These are phyloP conservation scores for Balakata baccata DNA, from an alignment of 345 rosid species.

Conservation along the genomic window DNA sequence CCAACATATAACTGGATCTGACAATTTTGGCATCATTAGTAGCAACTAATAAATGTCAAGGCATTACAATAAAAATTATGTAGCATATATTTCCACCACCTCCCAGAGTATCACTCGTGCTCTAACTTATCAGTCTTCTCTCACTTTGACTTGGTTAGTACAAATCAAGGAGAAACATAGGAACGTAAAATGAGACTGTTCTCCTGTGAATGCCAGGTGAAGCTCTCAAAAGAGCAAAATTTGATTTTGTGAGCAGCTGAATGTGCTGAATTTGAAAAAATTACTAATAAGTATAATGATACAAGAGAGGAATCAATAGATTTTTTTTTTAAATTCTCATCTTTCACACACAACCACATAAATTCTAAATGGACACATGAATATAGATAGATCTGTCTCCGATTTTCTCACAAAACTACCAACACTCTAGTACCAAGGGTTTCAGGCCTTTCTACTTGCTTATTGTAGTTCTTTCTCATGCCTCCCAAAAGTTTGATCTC, in stretches of 20 bases:
- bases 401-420: neutral
- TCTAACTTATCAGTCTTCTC: neutral
- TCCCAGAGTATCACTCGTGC: conserved; percentile 2
- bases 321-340: neutral
- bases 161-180: neutral
- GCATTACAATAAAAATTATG: neutral
- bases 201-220: neutral
- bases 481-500: neutral
- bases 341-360: neutral
- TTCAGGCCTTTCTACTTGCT: neutral
- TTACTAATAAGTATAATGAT: neutral
- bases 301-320: neutral
- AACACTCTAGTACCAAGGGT: neutral
- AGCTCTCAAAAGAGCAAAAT: neutral
- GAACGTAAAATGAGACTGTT: neutral
- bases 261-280: neutral
- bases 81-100: neutral
- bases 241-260: neutral
- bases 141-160: neutral
- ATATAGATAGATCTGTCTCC: neutral
- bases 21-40: neutral
- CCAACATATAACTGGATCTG: neutral
- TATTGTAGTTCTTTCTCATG: neutral
- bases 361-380: neutral
- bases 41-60: neutral